Percentiles rank a stretch among this genome's conserved stretches.
phyloP scores from a whole-genome alignment of 2,329 filamentous ascomycete genomes.

The Cryphonectria parasitica region DNA sequence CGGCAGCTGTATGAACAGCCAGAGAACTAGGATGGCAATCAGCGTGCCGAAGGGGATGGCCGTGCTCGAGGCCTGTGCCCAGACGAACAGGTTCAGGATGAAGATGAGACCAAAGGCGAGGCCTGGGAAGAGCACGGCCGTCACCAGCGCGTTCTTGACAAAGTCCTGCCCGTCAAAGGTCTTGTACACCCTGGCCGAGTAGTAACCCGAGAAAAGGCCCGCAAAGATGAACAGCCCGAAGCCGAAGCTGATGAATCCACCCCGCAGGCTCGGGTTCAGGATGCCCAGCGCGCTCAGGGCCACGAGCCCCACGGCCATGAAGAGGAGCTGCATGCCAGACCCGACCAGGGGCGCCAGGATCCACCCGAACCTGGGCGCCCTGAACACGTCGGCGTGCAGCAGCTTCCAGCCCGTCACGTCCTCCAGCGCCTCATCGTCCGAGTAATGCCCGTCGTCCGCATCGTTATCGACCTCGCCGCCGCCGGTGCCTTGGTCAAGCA shows the following conservation, averaged over 20 bases:
- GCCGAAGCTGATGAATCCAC: constrained; percentile 84
- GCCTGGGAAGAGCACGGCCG: constrained; percentile 78
- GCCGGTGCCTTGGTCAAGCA: constrained; percentile 59
- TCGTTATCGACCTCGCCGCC: constrained; percentile 54
- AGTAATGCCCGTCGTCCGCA: constrained; percentile 53
- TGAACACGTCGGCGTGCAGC: constrained; percentile 86
- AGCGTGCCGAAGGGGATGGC: constrained; percentile 84
- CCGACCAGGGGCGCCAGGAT: constrained; percentile 81
- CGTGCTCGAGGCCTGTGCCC: constrained; percentile 86
- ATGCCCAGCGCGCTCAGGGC: constrained; percentile 75
- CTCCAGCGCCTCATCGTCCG: constrained; percentile 74
- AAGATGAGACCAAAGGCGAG: constrained; percentile 76
- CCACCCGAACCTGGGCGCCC: constrained; percentile 69
- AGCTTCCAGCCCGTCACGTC: constrained; percentile 89
- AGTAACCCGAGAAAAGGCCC: constrained; percentile 84
- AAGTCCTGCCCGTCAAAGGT: constrained; percentile 79
- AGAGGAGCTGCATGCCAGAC: constrained; percentile 84
- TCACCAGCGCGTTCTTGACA: constrained; percentile 76
- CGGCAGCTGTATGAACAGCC: constrained; percentile 84
- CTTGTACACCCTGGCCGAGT: constrained; percentile 80
- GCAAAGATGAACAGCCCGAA: constrained; percentile 83
- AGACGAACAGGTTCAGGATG: constrained; percentile 85
- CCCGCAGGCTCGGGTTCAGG: constrained; percentile 85
- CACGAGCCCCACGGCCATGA: constrained; percentile 76
- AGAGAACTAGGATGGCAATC: constrained; percentile 72